phyloP scores from a whole-genome alignment of 2,329 filamentous ascomycete genomes.

The Aspergillus sp. region DNA sequence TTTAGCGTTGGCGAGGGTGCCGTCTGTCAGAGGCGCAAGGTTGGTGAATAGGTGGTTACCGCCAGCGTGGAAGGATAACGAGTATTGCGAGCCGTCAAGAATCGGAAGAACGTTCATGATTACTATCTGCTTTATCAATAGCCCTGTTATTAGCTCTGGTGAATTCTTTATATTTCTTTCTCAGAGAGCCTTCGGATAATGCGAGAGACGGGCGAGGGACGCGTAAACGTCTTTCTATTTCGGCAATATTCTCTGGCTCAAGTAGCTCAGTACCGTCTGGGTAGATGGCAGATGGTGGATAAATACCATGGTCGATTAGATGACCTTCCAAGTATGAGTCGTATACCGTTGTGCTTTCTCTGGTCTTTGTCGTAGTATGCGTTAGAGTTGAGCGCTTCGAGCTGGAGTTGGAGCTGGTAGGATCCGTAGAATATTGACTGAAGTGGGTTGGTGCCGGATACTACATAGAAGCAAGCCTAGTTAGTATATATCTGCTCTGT shows the following conservation, averaged over 20 bases:
- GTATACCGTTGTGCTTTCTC: neutral
- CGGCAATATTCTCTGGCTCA: slow-evolving; percentile 2
- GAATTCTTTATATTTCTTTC: neutral
- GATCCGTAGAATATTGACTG: neutral
- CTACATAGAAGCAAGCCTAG: neutral
- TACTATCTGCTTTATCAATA: neutral
- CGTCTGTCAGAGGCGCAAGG: neutral
- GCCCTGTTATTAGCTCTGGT: neutral
- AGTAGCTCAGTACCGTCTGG: neutral
- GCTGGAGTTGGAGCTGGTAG: neutral
- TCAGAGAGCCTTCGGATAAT: neutral
- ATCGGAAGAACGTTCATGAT: neutral
- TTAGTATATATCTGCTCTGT: neutral
- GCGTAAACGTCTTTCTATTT: slow-evolving; percentile 1
- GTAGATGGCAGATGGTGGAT: neutral
- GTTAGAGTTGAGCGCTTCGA: neutral
- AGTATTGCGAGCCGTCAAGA: neutral
- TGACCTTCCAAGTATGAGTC: neutral
- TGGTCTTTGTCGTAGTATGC: neutral
- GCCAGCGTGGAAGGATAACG: neutral
- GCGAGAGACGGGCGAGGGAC: neutral
- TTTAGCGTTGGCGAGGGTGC: neutral
- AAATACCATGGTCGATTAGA: neutral
- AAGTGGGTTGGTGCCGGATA: neutral
- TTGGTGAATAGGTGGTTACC: neutral